Evolutionary conservation across 225 moss, liverwort and hornwort species (phyloP).

Genomic region (Marchantia polymorpha): DNA sequence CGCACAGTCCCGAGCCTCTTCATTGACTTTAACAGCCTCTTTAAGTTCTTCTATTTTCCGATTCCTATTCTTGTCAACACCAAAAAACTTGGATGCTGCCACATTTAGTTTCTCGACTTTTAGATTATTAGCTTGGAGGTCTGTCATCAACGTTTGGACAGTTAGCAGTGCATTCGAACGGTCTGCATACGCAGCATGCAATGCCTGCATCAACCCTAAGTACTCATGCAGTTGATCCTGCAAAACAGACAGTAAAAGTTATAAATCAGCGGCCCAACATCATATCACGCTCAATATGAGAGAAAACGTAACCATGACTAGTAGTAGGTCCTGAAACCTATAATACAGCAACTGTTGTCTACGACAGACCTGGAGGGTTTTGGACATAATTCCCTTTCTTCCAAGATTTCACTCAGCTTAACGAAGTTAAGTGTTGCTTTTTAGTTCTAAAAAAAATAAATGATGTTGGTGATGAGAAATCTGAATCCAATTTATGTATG

Average conservation of each 20-base stretch:
- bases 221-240: constrained; percentile 99
- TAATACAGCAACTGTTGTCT: background rate
- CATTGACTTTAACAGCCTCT: constrained; percentile 62
- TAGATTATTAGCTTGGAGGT: constrained; percentile 63
- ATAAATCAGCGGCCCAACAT: background rate
- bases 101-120: constrained; percentile 80
- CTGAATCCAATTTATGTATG: background rate
- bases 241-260: background rate
- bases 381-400: too few species aligned
- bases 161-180: constrained; percentile 81
- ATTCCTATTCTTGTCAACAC: constrained; percentile 77
- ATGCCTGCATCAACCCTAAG: constrained; percentile 90
- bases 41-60: constrained; percentile 85
- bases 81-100: constrained; percentile 86
- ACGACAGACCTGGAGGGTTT: background rate
- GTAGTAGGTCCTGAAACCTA: background rate
- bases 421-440: too few species aligned
- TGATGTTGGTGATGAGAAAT: too few species aligned
- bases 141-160: constrained; percentile 86
- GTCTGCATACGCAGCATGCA: constrained; percentile 75
- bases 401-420: too few species aligned
- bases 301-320: background rate
- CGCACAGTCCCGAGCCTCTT: constrained; percentile 71
- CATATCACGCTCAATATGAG: background rate
- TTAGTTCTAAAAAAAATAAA: too few species aligned